Base-by-base conservation (phyloP, 768 basidiomycete genomes). In the Tricholoma matsutake region DNA sequence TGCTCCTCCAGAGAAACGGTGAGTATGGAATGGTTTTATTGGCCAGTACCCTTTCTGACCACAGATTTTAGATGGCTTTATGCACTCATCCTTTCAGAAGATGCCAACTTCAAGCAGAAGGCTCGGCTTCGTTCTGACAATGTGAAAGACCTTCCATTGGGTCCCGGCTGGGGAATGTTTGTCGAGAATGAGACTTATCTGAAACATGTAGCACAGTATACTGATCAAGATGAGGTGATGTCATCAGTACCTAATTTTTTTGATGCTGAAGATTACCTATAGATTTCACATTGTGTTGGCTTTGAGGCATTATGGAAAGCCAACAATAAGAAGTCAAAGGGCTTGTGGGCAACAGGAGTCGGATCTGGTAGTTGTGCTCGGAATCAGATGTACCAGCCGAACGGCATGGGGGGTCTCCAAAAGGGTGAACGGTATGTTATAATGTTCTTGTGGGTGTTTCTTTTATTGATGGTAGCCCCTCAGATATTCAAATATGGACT, bases 401-500 rank as follows among this genome's bases (percentile, higher is more conserved):
- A 37, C 1, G 54, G 57, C 10, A 63, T 25, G 22, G 22, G 22
- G 1, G 22, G 3, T 25, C 22, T 25, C 22, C 22, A 25, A 25
- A 25, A 25, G 43, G 64, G 62, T 4, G 57, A 65, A 57, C 43
- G 35, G 64, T 63, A 47, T 25, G 59, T 61, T 25, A 25, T 25
- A 25, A 25, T 25, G 22, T 25, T 3, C 1, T 25, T 3, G 3
- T 25, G 22, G 2, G 3, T 25, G 1, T 25, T 25, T 25, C 22
- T 25, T 25, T 3, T 25, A 3, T 25, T 25, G 2, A 35, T 37
- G 1, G 4, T 56, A 11, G n/a, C 10, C 52, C 1, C 3, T 39
- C 35, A 65, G 64, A 10, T 66, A 63, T 60, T 37, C 25, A 8
- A 65, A 63, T 29, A 65, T 65, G 69, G 72, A 74, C 41, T 73